Percentiles rank a stretch among this genome's conserved stretches.
Conservation (phyloP, 2,329 filamentous ascomycete species). For the Didymella sp. region DNA sequence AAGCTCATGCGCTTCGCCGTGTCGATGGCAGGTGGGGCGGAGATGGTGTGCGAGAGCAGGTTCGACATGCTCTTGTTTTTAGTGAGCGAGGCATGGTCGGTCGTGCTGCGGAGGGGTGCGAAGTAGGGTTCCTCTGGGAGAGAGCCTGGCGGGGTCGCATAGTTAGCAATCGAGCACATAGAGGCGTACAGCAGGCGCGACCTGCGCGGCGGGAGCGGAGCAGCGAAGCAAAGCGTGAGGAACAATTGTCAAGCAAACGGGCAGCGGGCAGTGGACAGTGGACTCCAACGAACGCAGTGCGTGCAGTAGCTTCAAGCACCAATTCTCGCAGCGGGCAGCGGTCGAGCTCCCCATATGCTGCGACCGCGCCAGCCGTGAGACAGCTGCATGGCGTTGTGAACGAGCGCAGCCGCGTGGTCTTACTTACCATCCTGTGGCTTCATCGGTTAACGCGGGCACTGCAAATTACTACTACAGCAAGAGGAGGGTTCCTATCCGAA, state of each 20-base stretch:
- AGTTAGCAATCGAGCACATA: constrained; percentile 39
- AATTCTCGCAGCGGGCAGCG: background rate
- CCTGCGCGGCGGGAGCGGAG: background rate
- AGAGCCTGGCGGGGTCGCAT: constrained; percentile 42
- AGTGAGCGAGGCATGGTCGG: constrained; percentile 49
- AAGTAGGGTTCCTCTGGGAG: constrained; percentile 42
- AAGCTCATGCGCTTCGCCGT: constrained; percentile 75
- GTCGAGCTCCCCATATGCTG: constrained; percentile 5
- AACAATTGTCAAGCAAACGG: background rate
- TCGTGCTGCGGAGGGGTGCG: constrained; percentile 30
- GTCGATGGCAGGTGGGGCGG: constrained; percentile 56
- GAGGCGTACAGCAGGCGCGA: constrained; percentile 4
- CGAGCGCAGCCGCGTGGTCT: constrained; percentile 1
- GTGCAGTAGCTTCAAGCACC: constrained; percentile 5
- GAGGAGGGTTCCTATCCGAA: constrained; percentile 6
- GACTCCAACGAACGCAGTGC: background rate
- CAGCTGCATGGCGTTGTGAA: constrained; percentile 12
- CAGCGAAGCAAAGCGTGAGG: constrained; percentile 1
- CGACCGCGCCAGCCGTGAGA: constrained; percentile 3
- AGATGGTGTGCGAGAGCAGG: constrained; percentile 49
- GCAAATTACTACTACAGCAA: constrained; percentile 9
- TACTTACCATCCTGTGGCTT: constrained; percentile 23
- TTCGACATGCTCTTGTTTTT: constrained; percentile 60
- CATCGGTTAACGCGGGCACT: constrained; percentile 20
- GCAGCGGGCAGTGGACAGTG: background rate